These are phyloP conservation scores for Aspergillus aculeatinus DNA, from an alignment of 2,329 filamentous ascomycete genomes.

Conservation along the genomic window DNA sequence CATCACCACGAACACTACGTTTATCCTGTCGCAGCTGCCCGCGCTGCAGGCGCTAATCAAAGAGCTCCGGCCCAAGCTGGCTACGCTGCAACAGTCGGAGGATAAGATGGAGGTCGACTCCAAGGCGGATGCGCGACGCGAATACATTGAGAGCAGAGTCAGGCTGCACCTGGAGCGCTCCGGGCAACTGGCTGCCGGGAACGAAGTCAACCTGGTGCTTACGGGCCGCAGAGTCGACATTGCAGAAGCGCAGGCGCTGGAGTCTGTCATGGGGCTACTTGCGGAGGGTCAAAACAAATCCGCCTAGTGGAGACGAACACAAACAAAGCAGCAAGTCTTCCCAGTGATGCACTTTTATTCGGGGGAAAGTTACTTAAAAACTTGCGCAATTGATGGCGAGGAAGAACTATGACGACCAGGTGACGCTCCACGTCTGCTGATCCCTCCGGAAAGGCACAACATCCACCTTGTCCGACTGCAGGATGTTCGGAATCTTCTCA, in stretches of 20 bases:
- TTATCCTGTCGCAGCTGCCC: slow-evolving; percentile 80
- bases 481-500: slow-evolving; percentile 55
- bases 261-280: slow-evolving; percentile 40
- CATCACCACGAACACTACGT: slow-evolving; percentile 55
- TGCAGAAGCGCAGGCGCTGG: slow-evolving; percentile 43
- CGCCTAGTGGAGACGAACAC: slow-evolving; percentile 10
- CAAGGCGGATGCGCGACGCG: slow-evolving; percentile 68
- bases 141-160: slow-evolving; percentile 82
- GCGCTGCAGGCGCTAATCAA: slow-evolving; percentile 70
- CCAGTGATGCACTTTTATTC: not conserved
- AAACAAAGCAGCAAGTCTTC: not conserved
- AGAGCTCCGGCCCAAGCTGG: slow-evolving; percentile 65
- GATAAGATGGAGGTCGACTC: slow-evolving; percentile 45
- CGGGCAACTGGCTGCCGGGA: slow-evolving; percentile 38
- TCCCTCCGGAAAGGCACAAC: slow-evolving; percentile 67
- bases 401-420: slow-evolving; percentile 28
- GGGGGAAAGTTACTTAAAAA: not conserved
- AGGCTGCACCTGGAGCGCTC: slow-evolving; percentile 69
- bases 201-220: slow-evolving; percentile 35
- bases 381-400: not conserved
- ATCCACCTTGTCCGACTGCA: slow-evolving; percentile 58
- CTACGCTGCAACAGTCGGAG: slow-evolving; percentile 39
- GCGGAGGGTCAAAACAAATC: slow-evolving; percentile 25
- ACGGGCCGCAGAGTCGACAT: slow-evolving; percentile 41
- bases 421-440: slow-evolving; percentile 50